These are phyloP conservation scores for Stemphylium beticola DNA, from an alignment of 2,329 filamentous ascomycete species.

Conservation along the genomic window DNA sequence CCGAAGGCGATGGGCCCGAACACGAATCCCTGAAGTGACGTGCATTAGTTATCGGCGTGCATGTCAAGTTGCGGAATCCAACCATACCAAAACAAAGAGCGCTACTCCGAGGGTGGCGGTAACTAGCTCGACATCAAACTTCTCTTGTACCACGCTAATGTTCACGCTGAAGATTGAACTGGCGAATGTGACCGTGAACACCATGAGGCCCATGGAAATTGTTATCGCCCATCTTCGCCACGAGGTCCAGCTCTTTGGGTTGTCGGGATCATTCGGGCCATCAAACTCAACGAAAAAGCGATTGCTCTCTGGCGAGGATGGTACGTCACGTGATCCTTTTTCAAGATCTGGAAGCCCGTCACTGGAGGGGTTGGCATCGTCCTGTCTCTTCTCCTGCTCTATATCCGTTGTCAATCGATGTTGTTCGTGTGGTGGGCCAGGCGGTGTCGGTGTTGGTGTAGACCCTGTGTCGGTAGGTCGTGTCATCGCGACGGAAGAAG, in stretches of 20 bases:
- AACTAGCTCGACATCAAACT: conserved; percentile 55
- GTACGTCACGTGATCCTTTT: conserved; percentile 2
- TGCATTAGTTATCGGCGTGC: neutral
- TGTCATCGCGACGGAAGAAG: conserved; percentile 1
- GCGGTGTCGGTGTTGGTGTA: neutral
- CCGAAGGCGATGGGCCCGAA: conserved; percentile 53
- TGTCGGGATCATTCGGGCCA: conserved; percentile 71
- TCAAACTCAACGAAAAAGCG: conserved; percentile 71
- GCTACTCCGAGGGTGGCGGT: conserved; percentile 58
- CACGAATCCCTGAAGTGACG: conserved; percentile 55
- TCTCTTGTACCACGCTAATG: conserved; percentile 58
- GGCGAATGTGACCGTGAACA: conserved; percentile 54
- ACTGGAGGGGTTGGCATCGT: conserved; percentile 3
- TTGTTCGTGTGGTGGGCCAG: neutral
- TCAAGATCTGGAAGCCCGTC: conserved; percentile 11
- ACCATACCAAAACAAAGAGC: conserved; percentile 51
- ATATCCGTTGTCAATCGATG: neutral
- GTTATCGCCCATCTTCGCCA: conserved; percentile 73
- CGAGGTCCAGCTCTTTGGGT: conserved; percentile 72
- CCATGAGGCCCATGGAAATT: conserved; percentile 61
- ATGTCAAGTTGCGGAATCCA: neutral
- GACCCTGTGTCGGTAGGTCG: neutral
- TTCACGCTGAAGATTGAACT: conserved; percentile 66
- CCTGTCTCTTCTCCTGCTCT: conserved; percentile 11
- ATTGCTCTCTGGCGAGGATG: conserved; percentile 21